Percentiles rank a stretch among this genome's conserved stretches.
phyloP scores from a whole-genome alignment of 2,329 filamentous ascomycete species.

The Fulvia fulva region DNA sequence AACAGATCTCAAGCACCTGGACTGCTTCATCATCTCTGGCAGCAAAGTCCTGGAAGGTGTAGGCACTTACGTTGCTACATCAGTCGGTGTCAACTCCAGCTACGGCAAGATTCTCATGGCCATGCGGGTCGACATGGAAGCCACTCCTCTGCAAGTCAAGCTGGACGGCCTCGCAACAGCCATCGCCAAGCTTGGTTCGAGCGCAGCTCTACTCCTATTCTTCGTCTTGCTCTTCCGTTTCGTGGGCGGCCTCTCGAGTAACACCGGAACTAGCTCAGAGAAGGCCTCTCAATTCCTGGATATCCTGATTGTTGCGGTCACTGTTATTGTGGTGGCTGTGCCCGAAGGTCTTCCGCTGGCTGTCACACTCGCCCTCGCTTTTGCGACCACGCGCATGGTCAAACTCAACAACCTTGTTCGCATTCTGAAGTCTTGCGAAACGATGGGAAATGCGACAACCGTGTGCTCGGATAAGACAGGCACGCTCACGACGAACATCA shows the following conservation, averaged over 20 bases:
- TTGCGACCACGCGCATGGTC: conserved; percentile 63
- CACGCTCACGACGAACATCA: conserved; percentile 69
- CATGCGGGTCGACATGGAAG: conserved; percentile 69
- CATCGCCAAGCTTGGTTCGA: conserved; percentile 71
- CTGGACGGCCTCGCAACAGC: conserved; percentile 75
- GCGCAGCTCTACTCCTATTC: conserved; percentile 74
- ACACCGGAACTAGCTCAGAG: conserved; percentile 55
- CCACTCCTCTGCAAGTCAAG: conserved; percentile 74
- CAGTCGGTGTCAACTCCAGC: conserved; percentile 69
- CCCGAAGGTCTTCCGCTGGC: conserved; percentile 64
- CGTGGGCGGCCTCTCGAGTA: conserved; percentile 60
- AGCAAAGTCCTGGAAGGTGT: conserved; percentile 73
- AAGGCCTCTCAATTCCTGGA: conserved; percentile 70
- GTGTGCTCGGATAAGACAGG: conserved; percentile 79
- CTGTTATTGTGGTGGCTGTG: conserved; percentile 64
- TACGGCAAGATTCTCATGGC: conserved; percentile 78
- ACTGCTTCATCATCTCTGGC: conserved; percentile 84
- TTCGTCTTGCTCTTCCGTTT: conserved; percentile 83
- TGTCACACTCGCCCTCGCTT: conserved; percentile 64
- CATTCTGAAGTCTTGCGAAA: conserved; percentile 63
- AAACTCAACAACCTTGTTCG: conserved; percentile 69
- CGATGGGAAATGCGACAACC: conserved; percentile 68
- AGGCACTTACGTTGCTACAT: conserved; percentile 70
- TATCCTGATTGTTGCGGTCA: conserved; percentile 62
- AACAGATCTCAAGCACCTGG: conserved; percentile 61